Base-by-base conservation (phyloP, 306 rosid genomes). In the Prunus davidiana region DNA sequence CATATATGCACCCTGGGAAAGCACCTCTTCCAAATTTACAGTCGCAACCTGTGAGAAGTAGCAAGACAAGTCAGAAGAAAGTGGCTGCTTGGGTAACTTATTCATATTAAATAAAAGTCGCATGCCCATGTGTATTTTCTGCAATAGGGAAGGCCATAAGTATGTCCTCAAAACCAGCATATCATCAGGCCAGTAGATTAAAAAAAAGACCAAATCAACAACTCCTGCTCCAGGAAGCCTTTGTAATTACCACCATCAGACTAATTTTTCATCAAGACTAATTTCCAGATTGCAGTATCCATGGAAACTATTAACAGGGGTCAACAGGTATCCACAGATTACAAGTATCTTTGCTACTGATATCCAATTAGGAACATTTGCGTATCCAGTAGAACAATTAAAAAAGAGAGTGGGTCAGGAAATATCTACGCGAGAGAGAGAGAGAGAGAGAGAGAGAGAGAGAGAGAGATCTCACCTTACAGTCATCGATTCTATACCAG, bases 1-100 rank as follows among this genome's bases (percentile, higher is more conserved):
- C 99, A 96, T 96, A 82, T 96, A 96, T 24, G 97, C 98, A 64
- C 89, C 98, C 83, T 96, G 91, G 80, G 98, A 92, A 85, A 96
- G 96, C 67, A 96, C 98, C 82, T 96, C 99, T 22, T 91, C 96
- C 90, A 96, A 72, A 64, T 91, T 92, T 80, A 88, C 98, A 24
- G 57, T 71, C 1, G 13, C n/a, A 75, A 96, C 98, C 99, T 96
- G 86, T 80, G 24, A 54, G 71, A 64, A 61, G 69, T 67, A 27
- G 34, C 62, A 74, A 63, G 64, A 75, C 73, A 66, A 72, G 80
- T 76, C 79, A 61, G 79, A 67, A 34, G 61, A 63, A 49, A 52
- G 75, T 32, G 58, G 72, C 64, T 47, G 69, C 76, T 82, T 7
- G 34, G 27, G 38, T 50, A 62, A 2, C 61, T 3, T 18, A 8